Evolutionary conservation across 164 flowering plant species (phyloP), one percentile per base, ranked within the genome.

Genomic region (Cinnamomum chago): DNA sequence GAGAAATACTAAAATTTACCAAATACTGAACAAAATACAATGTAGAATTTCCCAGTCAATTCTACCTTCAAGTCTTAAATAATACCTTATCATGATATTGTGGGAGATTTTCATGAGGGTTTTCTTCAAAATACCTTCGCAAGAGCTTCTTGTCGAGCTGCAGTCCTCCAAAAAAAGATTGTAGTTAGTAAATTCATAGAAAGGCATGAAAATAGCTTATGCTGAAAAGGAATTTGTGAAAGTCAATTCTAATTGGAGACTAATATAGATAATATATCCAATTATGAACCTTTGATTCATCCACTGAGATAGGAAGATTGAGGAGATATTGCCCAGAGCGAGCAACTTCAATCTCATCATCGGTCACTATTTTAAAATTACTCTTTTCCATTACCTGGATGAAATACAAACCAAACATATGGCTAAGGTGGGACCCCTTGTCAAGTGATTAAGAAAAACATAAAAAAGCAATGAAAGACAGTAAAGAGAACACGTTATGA

Each of bases 231-330:
- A 65, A 67, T 14, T 30, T 28, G 10, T 30, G 18, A 68, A 11
- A 70, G 7, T 5, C 22, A 7, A 20, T 50, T 52, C 12, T 22
- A 14, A 70, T 5, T 9, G 25, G 22, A 28, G 24, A 50, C 65
- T 52, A 23, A 5, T 15, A 70, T 23, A 14, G 27, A 72, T 18
- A 35, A 12, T 17, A 14, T 27, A 23, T 65, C n/a, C 40, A 7
- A 40, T 35, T 23, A 68, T 76, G 71, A 81, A 92, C 99, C 98
- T 94, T 96, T 7, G 95, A 84, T 76, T 94, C 97, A 84, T 96
- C 92, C 33, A 94, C 98, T n/a, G 80, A 74, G 73, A 96, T 94
- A 9, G 98, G 99, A 83, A 96, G 98, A 88, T 96, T 91, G 52
- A 94, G 78, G 74, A 89, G 99, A 81, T 96, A 96, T 74, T 96